Percentiles rank a stretch among this genome's conserved stretches.
These are phyloP conservation scores for Puccinia triticina DNA, from an alignment of 1,284 basidiomycete genomes.

Conservation along the genomic window DNA sequence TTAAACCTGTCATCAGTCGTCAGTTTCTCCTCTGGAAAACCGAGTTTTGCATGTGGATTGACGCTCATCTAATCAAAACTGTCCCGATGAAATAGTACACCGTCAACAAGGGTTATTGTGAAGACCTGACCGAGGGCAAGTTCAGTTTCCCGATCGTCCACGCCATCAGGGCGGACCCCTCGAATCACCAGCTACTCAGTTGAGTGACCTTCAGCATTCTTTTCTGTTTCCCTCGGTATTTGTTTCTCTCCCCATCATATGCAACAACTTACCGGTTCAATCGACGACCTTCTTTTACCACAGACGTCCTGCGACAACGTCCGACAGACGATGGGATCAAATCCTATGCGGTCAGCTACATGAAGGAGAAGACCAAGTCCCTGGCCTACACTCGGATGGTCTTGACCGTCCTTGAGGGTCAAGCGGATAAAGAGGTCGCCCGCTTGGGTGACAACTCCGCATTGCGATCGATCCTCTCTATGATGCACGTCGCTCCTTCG, in stretches of 20 bases:
- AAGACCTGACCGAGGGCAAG: slow-evolving; percentile 93
- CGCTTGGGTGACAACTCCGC: slow-evolving; percentile 68
- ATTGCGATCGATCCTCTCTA: slow-evolving; percentile 64
- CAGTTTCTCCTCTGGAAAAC: slow-evolving; percentile 48
- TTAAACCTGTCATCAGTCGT: slow-evolving; percentile 90
- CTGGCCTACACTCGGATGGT: slow-evolving; percentile 75
- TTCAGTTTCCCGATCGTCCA: slow-evolving; percentile 95
- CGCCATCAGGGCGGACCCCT: slow-evolving; percentile 73
- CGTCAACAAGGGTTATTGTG: slow-evolving; percentile 88
- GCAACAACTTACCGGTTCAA: neutral
- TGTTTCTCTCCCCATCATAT: neutral
- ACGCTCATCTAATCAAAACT: neutral
- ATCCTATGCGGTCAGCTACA: slow-evolving; percentile 74
- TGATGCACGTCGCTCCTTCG: slow-evolving; percentile 54
- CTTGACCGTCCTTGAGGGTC: slow-evolving; percentile 66
- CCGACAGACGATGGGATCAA: slow-evolving; percentile 79
- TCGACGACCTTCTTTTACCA: neutral
- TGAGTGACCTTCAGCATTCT: slow-evolving; percentile 56
- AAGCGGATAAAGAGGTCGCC: slow-evolving; percentile 66
- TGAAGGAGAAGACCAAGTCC: slow-evolving; percentile 71
- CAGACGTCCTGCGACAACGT: slow-evolving; percentile 85
- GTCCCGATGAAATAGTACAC: slow-evolving; percentile 68
- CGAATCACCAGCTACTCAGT: slow-evolving; percentile 81
- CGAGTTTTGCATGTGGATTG: neutral
- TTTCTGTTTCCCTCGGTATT: neutral